A percentile compares a stretch with the other conserved stretches of the same genome.
Evolutionary conservation across 352 stramenopile genomes (phyloP).

Genomic region (Pythium dissotocum): DNA sequence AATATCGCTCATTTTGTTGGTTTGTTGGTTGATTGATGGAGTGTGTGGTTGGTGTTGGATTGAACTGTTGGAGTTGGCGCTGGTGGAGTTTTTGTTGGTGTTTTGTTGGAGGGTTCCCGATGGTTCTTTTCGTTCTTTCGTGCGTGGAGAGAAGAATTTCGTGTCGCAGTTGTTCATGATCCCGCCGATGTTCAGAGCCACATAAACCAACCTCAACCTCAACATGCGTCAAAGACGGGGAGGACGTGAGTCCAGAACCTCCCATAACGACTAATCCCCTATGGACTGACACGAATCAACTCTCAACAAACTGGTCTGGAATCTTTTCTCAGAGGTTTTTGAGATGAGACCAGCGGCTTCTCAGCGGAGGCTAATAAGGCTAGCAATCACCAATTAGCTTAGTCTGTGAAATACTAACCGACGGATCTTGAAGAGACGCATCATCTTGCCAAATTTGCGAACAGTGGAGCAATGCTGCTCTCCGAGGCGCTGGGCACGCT

Average conservation of each 20-base stretch:
- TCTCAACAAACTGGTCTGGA: not conserved
- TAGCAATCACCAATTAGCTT: not conserved
- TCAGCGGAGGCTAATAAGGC: constrained; percentile 2
- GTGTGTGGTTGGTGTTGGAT: not conserved
- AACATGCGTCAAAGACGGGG: constrained; percentile 12
- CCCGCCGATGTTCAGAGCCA: not conserved
- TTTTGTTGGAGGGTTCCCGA: not conserved
- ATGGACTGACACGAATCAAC: not conserved
- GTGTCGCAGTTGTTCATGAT: not conserved
- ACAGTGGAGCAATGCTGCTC: constrained; percentile 7
- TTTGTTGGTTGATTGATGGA: not conserved
- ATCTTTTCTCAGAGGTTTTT: constrained; percentile 1
- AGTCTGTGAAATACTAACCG: not conserved
- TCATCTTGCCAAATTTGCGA: not conserved
- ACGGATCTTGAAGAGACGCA: constrained; percentile 29
- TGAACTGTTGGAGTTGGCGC: not conserved
- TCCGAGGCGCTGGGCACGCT: constrained; percentile 17
- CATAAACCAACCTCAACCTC: constrained; percentile 8
- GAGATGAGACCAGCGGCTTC: constrained; percentile 4
- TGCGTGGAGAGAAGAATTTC: constrained; percentile 1
- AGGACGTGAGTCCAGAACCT: not conserved
- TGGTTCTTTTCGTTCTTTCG: not conserved
- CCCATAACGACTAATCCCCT: not conserved
- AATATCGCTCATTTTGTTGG: not conserved
- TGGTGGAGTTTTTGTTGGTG: constrained; percentile 3